Percentiles rank a stretch among this genome's conserved stretches.
Conservation (phyloP, 2,329 filamentous ascomycete species). For the Colletotrichum coccodes region DNA sequence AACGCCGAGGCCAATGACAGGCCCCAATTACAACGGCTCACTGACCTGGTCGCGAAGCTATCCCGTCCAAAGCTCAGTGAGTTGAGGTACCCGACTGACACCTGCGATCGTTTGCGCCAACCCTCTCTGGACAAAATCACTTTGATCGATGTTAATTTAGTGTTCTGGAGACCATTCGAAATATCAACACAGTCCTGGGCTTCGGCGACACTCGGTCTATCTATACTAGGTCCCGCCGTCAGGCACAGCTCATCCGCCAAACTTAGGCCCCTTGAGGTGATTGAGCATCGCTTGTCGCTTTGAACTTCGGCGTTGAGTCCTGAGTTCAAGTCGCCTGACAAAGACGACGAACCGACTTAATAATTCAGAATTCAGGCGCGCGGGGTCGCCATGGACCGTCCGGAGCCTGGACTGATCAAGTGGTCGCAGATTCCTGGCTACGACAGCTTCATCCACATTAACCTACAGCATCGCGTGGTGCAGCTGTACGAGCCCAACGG, state of each 20-base stretch:
- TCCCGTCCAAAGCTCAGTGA: constrained; percentile 20
- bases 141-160: neutral
- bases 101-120: neutral
- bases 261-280: neutral
- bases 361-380: constrained; percentile 7
- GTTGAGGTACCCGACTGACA: neutral
- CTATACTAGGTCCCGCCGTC: neutral
- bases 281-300: neutral
- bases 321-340: neutral
- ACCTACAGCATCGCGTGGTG: constrained; percentile 70
- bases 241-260: neutral
- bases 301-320: neutral
- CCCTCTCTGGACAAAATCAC: neutral
- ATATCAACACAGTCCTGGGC: neutral
- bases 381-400: constrained; percentile 61
- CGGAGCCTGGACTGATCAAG: constrained; percentile 71
- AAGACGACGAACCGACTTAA: neutral
- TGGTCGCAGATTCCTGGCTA: constrained; percentile 70
- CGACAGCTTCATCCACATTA: constrained; percentile 73
- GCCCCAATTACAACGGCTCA: constrained; percentile 28
- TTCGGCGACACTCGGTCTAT: neutral
- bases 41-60: constrained; percentile 9
- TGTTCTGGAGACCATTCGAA: neutral
- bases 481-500: constrained; percentile 72
- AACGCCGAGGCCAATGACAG: constrained; percentile 21